Evolutionary conservation across 2,329 filamentous ascomycete species (phyloP).

Genomic region (Penicillium sp.): DNA sequence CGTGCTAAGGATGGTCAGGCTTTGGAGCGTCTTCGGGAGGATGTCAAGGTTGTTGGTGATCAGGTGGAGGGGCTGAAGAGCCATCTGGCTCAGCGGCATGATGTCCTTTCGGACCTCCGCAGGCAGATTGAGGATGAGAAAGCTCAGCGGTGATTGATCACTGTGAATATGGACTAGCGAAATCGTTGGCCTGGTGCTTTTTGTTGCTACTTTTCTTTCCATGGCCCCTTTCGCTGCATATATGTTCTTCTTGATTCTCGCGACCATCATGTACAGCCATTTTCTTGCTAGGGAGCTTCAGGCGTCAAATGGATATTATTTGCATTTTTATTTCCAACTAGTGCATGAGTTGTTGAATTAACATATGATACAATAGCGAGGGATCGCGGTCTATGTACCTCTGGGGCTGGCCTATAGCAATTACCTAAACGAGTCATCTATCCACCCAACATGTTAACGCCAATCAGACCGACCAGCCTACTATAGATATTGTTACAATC

Average conservation of each 20-base stretch:
- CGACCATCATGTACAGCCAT: conserved; percentile 29
- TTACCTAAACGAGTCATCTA: no score
- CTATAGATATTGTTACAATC: no score
- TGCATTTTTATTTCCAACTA: not conserved
- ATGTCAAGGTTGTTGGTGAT: conserved; percentile 85
- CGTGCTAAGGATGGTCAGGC: conserved; percentile 63
- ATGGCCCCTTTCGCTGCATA: conserved; percentile 11
- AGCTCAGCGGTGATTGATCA: conserved; percentile 43
- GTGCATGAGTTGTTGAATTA: not conserved
- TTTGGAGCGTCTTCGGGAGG: conserved; percentile 75
- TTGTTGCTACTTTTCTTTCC: conserved; percentile 12
- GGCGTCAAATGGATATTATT: conserved; percentile 31
- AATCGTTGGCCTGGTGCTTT: not conserved
- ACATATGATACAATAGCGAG: not conserved
- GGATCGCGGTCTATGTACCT: not conserved
- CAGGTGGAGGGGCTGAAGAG: conserved; percentile 87
- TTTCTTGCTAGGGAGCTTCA: conserved; percentile 32
- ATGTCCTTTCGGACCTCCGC: conserved; percentile 71
- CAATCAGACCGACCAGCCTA: no score
- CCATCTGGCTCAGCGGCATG: conserved; percentile 74
- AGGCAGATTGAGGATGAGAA: conserved; percentile 87
- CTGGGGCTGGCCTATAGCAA: no score
- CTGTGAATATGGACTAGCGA: not conserved
- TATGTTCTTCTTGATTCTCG: conserved; percentile 15
- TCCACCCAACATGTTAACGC: no score